phyloP scores from a whole-genome alignment of 1,284 basidiomycete genomes.

The Microbotryomycetes sp. region DNA sequence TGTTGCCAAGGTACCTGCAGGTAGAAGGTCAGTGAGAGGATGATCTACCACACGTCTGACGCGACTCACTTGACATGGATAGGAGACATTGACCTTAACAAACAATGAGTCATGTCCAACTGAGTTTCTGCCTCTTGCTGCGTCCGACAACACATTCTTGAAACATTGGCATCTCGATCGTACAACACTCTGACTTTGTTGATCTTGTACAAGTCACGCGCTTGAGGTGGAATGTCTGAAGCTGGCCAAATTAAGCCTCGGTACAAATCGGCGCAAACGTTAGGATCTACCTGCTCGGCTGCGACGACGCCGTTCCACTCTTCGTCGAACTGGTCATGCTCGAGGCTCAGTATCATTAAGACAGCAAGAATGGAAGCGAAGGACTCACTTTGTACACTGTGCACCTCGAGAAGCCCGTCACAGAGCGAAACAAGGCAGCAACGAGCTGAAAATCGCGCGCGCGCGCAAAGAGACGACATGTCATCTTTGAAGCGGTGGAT shows the following conservation, averaged over 20 bases:
- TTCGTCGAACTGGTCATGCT: constrained; percentile 43
- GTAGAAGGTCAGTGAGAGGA: too few relatives aligned
- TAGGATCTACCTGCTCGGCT: constrained; percentile 77
- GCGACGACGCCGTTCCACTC: constrained; percentile 61
- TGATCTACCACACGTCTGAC: background rate
- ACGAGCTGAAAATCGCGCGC: too few relatives aligned
- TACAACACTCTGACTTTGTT: constrained; percentile 79
- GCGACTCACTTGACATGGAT: constrained; percentile 65
- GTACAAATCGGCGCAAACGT: constrained; percentile 68
- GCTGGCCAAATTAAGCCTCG: constrained; percentile 47
- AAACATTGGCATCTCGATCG: constrained; percentile 67
- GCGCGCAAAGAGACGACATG: background rate
- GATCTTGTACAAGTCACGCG: constrained; percentile 52
- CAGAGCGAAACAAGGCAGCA: constrained; percentile 72
- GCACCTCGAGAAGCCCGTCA: constrained; percentile 78
- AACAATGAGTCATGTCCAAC: constrained; percentile 81
- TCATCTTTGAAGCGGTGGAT: background rate
- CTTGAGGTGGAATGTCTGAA: constrained; percentile 55
- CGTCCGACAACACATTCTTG: constrained; percentile 64
- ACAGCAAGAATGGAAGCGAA: background rate
- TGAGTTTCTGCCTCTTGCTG: constrained; percentile 64
- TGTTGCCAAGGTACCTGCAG: constrained; percentile 57
- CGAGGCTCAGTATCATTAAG: background rate
- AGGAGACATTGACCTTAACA: constrained; percentile 80
- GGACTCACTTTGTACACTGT: constrained; percentile 72